phyloP scores from a whole-genome alignment of 2,329 filamentous ascomycete genomes.

The Trichoderma sp. region DNA sequence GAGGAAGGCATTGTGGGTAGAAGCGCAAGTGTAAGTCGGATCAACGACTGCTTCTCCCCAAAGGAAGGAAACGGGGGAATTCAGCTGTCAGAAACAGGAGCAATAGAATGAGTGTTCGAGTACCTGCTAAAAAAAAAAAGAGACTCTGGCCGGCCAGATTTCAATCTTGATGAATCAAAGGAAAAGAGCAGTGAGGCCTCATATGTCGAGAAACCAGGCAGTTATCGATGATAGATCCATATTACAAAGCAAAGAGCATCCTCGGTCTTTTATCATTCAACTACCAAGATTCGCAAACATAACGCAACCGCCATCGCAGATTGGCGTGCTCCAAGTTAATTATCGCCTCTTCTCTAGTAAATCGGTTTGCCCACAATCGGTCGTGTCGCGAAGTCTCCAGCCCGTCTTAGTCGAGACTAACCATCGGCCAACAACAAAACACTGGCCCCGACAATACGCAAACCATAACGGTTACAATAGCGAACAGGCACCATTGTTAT shows the following conservation, averaged over 20 bases:
- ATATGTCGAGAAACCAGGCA: neutral
- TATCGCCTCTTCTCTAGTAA: neutral
- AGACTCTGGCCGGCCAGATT: neutral
- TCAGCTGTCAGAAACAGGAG: neutral
- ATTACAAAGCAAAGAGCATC: neutral
- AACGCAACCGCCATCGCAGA: neutral
- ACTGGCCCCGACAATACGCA: too few species aligned
- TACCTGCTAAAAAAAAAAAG: neutral
- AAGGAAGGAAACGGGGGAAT: neutral
- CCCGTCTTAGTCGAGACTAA: neutral
- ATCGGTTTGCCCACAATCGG: neutral
- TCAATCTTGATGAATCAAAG: neutral
- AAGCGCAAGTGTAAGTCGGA: neutral
- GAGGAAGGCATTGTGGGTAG: neutral
- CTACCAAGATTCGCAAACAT: neutral
- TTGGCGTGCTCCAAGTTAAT: neutral
- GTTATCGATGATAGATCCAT: neutral
- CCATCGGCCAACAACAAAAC: too few species aligned
- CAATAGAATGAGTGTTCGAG: neutral
- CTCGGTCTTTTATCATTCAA: neutral
- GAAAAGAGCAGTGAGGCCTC: neutral
- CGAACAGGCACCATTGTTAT: too few species aligned
- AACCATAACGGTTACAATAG: too few species aligned
- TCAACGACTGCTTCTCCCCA: neutral
- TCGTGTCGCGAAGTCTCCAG: neutral